A percentile compares a stretch with the other conserved stretches of the same genome.
These are phyloP conservation scores for Guadua angustifolia DNA, from an alignment of 176 grass and related monocot genomes.

Conservation along the genomic window DNA sequence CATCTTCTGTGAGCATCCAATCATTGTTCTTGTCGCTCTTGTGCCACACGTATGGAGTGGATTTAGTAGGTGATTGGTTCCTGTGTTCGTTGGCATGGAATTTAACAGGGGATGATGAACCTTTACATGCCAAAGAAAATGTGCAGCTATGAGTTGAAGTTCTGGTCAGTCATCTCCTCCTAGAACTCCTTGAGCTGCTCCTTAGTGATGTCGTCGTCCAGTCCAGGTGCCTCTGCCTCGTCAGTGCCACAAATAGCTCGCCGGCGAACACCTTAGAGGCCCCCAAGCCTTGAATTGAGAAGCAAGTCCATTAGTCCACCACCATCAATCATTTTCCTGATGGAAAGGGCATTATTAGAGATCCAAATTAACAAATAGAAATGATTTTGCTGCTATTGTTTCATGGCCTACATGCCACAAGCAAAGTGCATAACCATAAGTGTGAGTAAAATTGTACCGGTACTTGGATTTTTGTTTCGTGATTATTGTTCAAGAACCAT, in stretches of 20 bases:
- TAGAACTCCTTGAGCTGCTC: conserved; percentile 92
- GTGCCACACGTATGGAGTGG: conserved; percentile 12
- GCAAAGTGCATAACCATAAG: background rate
- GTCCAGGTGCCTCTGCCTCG: conserved; percentile 65
- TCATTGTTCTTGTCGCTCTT: conserved; percentile 99
- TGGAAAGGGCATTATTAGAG: background rate
- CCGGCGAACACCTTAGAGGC: conserved; percentile 92
- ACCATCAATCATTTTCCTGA: background rate
- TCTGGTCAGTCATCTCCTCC: conserved; percentile 97
- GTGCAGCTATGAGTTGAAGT: conserved; percentile 87
- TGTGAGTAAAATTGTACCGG: background rate
- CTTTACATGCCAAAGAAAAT: conserved; percentile 99
- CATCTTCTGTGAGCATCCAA: conserved; percentile 91
- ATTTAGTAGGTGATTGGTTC: background rate
- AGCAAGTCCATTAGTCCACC: background rate
- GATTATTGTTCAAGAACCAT: background rate
- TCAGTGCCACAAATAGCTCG: conserved; percentile 78
- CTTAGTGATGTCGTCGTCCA: conserved; percentile 64
- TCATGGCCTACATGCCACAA: background rate
- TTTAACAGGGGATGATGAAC: background rate
- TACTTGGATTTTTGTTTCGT: conserved; percentile 14
- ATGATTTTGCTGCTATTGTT: background rate
- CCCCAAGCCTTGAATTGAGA: conserved; percentile 67
- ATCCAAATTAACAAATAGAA: background rate
- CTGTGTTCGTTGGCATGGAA: background rate